These are phyloP conservation scores for Dendrostoma leiphaemia DNA, from an alignment of 2,329 filamentous ascomycete genomes.

Conservation along the genomic window DNA sequence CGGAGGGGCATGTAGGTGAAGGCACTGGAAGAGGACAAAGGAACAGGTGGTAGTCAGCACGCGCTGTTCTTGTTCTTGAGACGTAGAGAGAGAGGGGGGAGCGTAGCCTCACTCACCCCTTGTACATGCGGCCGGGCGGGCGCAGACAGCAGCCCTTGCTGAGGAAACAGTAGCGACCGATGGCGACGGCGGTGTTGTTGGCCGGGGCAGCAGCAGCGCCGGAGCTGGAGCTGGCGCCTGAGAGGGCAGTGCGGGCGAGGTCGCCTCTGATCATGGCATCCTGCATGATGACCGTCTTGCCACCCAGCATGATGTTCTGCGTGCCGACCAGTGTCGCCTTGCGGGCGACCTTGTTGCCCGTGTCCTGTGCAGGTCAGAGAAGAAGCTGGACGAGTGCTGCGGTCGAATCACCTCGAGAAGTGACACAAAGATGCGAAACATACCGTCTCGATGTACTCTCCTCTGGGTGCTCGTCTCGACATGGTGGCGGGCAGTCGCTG, in stretches of 20 bases:
- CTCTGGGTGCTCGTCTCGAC: slow-evolving; percentile 76
- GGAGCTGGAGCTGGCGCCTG: slow-evolving; percentile 35
- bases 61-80: neutral
- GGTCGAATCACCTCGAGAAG: neutral
- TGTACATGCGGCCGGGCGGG: slow-evolving; percentile 79
- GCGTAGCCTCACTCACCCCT: slow-evolving; percentile 52
- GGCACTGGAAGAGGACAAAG: slow-evolving; percentile 32
- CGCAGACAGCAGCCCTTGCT: slow-evolving; percentile 74
- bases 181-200: slow-evolving; percentile 71
- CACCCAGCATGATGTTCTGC: slow-evolving; percentile 95
- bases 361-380: slow-evolving; percentile 63
- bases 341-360: slow-evolving; percentile 96
- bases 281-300: slow-evolving; percentile 92
- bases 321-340: slow-evolving; percentile 90
- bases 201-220: slow-evolving; percentile 40
- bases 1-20: slow-evolving; percentile 87
- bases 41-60: neutral
- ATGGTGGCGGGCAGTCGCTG: slow-evolving; percentile 53
- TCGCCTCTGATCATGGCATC: slow-evolving; percentile 94
- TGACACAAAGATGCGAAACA: slow-evolving; percentile 23
- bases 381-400: neutral
- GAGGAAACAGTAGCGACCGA: slow-evolving; percentile 90
- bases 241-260: slow-evolving; percentile 60
- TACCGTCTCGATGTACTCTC: slow-evolving; percentile 97
- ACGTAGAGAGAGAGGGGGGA: neutral